These are phyloP conservation scores for Lanmaoa rubissima DNA, from an alignment of 768 basidiomycete genomes.

Conservation along the genomic window DNA sequence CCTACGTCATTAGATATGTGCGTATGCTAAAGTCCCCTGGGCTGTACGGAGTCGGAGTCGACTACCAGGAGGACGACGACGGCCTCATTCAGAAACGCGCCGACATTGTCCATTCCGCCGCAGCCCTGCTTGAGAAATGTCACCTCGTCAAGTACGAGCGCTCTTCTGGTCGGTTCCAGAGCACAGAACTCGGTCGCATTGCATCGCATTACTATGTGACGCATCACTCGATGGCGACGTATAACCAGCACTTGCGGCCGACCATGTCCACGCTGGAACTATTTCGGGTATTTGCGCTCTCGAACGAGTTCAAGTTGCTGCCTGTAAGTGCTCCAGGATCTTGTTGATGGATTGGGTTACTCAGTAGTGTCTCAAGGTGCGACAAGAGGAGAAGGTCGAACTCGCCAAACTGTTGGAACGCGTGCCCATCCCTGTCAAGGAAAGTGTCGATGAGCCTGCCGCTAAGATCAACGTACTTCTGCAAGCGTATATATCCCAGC, in stretches of 20 bases:
- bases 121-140: conserved; percentile 90
- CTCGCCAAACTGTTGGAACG: conserved; percentile 86
- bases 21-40: conserved; percentile 91
- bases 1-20: conserved; percentile 61
- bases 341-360: neutral
- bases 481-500: conserved; percentile 91
- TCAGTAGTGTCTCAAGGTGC: conserved; percentile 41
- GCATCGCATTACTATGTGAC: conserved; percentile 96
- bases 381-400: conserved; percentile 85
- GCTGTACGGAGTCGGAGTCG: conserved; percentile 83
- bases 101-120: conserved; percentile 92
- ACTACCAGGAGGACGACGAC: conserved; percentile 86
- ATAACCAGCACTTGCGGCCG: conserved; percentile 89
- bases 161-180: conserved; percentile 81
- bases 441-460: conserved; percentile 92
- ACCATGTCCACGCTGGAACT: conserved; percentile 88
- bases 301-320: conserved; percentile 92
- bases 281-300: conserved; percentile 93
- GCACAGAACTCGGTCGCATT: conserved; percentile 90
- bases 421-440: conserved; percentile 97
- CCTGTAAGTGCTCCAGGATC: conserved; percentile 47
- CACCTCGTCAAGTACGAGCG: conserved; percentile 94
- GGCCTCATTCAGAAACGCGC: conserved; percentile 88
- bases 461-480: conserved; percentile 97
- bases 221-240: conserved; percentile 93